Evolutionary conservation across 2,329 filamentous ascomycete species (phyloP).

Genomic region (Talaromyces verruculosus): DNA sequence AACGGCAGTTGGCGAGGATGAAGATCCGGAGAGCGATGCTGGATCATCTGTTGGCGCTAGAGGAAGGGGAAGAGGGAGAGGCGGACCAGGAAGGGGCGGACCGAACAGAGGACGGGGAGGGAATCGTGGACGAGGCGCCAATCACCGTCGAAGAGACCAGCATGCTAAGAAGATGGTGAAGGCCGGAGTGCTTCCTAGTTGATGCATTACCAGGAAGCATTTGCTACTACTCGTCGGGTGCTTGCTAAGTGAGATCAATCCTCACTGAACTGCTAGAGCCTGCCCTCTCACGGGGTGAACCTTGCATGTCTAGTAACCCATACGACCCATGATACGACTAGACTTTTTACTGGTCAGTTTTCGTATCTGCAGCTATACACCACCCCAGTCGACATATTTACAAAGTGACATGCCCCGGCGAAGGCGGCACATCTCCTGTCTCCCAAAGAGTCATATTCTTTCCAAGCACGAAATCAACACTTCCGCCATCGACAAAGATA

Average conservation of each 20-base stretch:
- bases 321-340: neutral
- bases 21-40: slow-evolving; percentile 25
- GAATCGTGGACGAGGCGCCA: slow-evolving; percentile 63
- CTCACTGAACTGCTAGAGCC: neutral
- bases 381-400: neutral
- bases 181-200: slow-evolving; percentile 47
- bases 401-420: slow-evolving; percentile 43
- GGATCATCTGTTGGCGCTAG: slow-evolving; percentile 34
- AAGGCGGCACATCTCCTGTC: slow-evolving; percentile 52
- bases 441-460: slow-evolving; percentile 48
- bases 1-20: slow-evolving; percentile 48
- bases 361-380: neutral
- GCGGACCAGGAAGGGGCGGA: slow-evolving; percentile 50
- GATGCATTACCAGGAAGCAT: neutral
- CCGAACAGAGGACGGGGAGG: slow-evolving; percentile 45
- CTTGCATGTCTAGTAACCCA: neutral
- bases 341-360: neutral
- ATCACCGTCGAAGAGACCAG: slow-evolving; percentile 79
- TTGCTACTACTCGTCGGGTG: neutral
- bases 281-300: neutral
- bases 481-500: slow-evolving; percentile 43
- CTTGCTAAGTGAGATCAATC: neutral
- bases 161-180: slow-evolving; percentile 62
- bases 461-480: slow-evolving; percentile 50
- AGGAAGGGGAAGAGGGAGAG: slow-evolving; percentile 48